These are phyloP conservation scores for Myriosclerotinia duriaeana DNA, from an alignment of 2,329 filamentous ascomycete genomes.

Conservation along the genomic window DNA sequence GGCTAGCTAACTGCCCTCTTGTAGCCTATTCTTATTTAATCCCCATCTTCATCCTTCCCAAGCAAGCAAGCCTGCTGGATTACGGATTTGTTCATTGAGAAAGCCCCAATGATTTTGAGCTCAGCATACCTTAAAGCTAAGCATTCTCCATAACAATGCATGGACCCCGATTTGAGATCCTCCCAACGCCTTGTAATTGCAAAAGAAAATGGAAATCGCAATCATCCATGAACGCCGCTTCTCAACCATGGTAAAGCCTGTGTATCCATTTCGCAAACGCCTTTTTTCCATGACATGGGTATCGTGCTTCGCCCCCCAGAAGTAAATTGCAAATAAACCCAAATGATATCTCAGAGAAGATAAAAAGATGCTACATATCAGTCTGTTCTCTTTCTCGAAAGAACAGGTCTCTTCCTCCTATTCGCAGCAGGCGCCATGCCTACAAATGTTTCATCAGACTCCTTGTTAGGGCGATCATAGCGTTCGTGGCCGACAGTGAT, in stretches of 20 bases:
- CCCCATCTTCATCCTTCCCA: not conserved
- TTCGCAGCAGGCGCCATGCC: constrained; percentile 30
- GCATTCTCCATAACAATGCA: not conserved
- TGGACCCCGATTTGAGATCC: not conserved
- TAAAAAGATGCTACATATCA: constrained; percentile 6
- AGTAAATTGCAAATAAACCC: constrained; percentile 13
- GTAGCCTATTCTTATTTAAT: not conserved
- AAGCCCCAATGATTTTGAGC: not conserved
- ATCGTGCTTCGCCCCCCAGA: constrained; percentile 22
- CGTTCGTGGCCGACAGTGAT: constrained; percentile 65
- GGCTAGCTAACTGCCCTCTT: not conserved
- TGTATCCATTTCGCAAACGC: constrained; percentile 19
- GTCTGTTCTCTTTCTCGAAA: constrained; percentile 16
- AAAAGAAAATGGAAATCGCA: not conserved
- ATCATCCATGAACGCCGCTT: constrained; percentile 17
- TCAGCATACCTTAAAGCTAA: not conserved
- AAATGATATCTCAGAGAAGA: constrained; percentile 16
- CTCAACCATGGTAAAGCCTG: constrained; percentile 1
- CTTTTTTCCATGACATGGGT: constrained; percentile 23
- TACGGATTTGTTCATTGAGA: not conserved
- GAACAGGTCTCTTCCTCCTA: constrained; percentile 20
- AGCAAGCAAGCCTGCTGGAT: constrained; percentile 6
- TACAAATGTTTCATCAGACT: constrained; percentile 34
- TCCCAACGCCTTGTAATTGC: constrained; percentile 1
- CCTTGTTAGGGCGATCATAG: constrained; percentile 48